Percentiles rank a stretch among this genome's conserved stretches.
Conservation (phyloP, 768 basidiomycete species). For the Leccinum barrowsii region DNA sequence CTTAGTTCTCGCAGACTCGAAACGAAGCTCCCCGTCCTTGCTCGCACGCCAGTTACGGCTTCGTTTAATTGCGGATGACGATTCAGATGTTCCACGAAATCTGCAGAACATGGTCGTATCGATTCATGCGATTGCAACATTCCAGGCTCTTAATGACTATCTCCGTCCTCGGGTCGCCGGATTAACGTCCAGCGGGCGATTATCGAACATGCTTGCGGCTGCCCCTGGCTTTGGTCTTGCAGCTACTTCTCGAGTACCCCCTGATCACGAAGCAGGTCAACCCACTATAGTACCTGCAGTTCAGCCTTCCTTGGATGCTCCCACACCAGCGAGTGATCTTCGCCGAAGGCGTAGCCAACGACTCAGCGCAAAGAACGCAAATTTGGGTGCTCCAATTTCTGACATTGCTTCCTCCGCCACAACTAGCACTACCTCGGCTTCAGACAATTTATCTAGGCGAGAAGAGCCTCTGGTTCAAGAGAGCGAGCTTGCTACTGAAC, state of each 20-base stretch:
- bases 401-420: constrained; percentile 16
- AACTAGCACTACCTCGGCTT: constrained; percentile 27
- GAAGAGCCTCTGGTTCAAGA: constrained; percentile 59
- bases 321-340: constrained; percentile 39
- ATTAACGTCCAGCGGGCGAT: constrained; percentile 54
- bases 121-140: constrained; percentile 96
- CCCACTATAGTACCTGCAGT: constrained; percentile 25
- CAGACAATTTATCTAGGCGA: constrained; percentile 21
- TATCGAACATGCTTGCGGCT: constrained; percentile 85
- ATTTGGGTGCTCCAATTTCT: constrained; percentile 13
- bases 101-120: constrained; percentile 92
- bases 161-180: constrained; percentile 87
- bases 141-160: constrained; percentile 96
- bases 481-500: constrained; percentile 65
- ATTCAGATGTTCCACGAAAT: constrained; percentile 82
- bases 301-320: constrained; percentile 30
- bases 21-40: constrained; percentile 84
- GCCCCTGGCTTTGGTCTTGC: constrained; percentile 67
- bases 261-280: constrained; percentile 33
- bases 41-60: constrained; percentile 91
- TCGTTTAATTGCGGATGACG: constrained; percentile 84
- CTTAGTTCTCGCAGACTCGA: constrained; percentile 56
- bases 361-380: constrained; percentile 64
- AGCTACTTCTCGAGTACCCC: constrained; percentile 35
- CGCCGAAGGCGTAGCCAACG: constrained; percentile 78